Evolutionary conservation across 2,329 filamentous ascomycete species (phyloP).

Genomic region (Myotisia sp.): DNA sequence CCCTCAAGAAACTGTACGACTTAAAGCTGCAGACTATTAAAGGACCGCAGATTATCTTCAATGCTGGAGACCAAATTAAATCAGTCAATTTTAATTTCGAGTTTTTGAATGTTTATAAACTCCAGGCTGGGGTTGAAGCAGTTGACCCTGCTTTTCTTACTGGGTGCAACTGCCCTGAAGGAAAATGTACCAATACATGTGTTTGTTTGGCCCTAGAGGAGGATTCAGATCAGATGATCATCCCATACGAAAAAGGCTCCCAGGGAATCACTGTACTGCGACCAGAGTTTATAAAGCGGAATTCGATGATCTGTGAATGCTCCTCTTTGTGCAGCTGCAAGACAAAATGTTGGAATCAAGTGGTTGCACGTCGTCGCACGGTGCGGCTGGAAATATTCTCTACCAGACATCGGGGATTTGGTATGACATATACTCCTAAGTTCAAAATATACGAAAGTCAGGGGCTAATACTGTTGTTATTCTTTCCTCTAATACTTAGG

Average conservation of each 20-base stretch:
- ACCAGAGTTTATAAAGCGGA: slow-evolving; percentile 20
- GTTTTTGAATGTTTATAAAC: slow-evolving; percentile 26
- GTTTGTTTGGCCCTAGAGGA: slow-evolving; percentile 24
- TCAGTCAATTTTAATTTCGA: slow-evolving; percentile 24
- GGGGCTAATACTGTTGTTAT: no score
- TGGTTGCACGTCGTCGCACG: slow-evolving; percentile 28
- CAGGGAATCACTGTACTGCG: slow-evolving; percentile 18
- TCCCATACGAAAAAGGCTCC: slow-evolving; percentile 17
- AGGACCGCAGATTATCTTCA: slow-evolving; percentile 20
- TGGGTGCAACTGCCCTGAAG: slow-evolving; percentile 21
- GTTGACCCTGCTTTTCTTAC: slow-evolving; percentile 19
- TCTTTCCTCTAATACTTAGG: slow-evolving; percentile 15
- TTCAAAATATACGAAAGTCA: no score
- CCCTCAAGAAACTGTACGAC: slow-evolving; percentile 9
- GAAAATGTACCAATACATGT: slow-evolving; percentile 14
- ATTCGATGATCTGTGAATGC: slow-evolving; percentile 30
- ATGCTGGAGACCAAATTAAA: slow-evolving; percentile 8
- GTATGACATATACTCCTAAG: slow-evolving; percentile 18
- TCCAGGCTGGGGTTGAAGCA: slow-evolving; percentile 20
- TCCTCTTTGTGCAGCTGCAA: slow-evolving; percentile 25
- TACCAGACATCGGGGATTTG: slow-evolving; percentile 29
- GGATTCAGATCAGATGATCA: slow-evolving; percentile 18
- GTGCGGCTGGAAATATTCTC: slow-evolving; percentile 31
- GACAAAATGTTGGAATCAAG: slow-evolving; percentile 27
- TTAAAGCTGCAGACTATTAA: slow-evolving; percentile 16